Evolutionary conservation across 257 asterid genomes (phyloP).

Genomic region (Lavandula angustifolia): DNA sequence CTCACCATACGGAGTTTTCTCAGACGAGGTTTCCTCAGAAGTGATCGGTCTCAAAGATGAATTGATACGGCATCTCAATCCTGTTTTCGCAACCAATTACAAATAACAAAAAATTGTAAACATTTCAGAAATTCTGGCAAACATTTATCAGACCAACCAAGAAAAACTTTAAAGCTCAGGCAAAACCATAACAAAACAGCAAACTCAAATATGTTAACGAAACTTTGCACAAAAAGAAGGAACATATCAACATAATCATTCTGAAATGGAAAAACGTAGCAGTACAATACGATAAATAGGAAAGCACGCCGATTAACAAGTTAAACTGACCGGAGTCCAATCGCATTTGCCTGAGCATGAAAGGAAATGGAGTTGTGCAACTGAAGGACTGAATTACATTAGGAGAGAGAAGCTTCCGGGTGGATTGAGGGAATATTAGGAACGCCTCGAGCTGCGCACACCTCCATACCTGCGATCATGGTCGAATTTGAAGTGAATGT

Average conservation of each 20-base stretch:
- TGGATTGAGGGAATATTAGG: conserved; percentile 31
- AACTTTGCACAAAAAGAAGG: background rate
- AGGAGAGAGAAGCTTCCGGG: conserved; percentile 21
- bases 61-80: conserved; percentile 25
- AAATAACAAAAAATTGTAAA: background rate
- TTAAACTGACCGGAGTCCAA: conserved; percentile 30
- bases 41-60: conserved; percentile 34
- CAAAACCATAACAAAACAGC: background rate
- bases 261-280: background rate
- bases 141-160: background rate
- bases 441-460: conserved; percentile 48
- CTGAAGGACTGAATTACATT: conserved; percentile 15
- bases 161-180: background rate
- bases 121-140: background rate
- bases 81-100: conserved; percentile 28
- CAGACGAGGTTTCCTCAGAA: conserved; percentile 37
- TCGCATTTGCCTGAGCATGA: conserved; percentile 28
- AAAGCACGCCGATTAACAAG: background rate
- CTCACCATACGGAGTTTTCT: conserved; percentile 13
- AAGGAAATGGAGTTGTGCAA: conserved; percentile 22
- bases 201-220: background rate
- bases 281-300: background rate
- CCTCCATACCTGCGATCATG: conserved; percentile 43
- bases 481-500: background rate
- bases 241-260: conserved; percentile 4